Base-by-base conservation (phyloP, 1,139 yeast genomes). In the Zygoascus hellenicus region DNA sequence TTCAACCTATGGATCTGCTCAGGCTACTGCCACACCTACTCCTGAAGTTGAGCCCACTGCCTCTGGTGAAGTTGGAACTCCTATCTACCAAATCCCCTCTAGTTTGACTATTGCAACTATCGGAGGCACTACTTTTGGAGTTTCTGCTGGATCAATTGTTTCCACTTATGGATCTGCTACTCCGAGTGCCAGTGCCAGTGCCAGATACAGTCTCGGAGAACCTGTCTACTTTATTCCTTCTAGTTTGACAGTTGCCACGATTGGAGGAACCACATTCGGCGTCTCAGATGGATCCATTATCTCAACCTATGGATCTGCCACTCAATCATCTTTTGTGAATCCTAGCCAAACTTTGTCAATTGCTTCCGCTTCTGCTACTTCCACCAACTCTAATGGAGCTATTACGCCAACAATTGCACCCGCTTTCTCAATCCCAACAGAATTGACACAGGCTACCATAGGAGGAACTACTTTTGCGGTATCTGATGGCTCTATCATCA, bases 71-170 rank as follows among this genome's bases (percentile, higher is more conserved):
- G 49, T 48, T n/a, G 51, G 49, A 11, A 48, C 49, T 9, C 51
- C 49, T n/a, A 10, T 48, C 6, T 48, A 34, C 31, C n/a, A 22
- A 10, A 43, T 48, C 10, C 49, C 51, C 16, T 15, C 28, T 14
- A 34, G 45, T 16, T 32, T 48, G 28, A 48, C 51, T n/a, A 14
- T 48, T n/a, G 51, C 47, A 5, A 47, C 51, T 14, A 41, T 43
- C 5, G 42, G 31, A 4, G 42, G 49, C 15, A 47, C 48, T 9
- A 49, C 48, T 16, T 44, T 37, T 45, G 36, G 36, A 10, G 49
- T 48, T 3, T 17, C 42, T 10, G 22, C 33, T 19, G 48, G 51
- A 3, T 34, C 29, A 2, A 42, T 48, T 17, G 32, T 42, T 7
- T 9, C 34, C 3, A 38, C 42, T 9, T 13, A 37, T 13, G 19